These are phyloP conservation scores for Talaromyces sp. DNA, from an alignment of 2,329 filamentous ascomycete species.

Conservation along the genomic window DNA sequence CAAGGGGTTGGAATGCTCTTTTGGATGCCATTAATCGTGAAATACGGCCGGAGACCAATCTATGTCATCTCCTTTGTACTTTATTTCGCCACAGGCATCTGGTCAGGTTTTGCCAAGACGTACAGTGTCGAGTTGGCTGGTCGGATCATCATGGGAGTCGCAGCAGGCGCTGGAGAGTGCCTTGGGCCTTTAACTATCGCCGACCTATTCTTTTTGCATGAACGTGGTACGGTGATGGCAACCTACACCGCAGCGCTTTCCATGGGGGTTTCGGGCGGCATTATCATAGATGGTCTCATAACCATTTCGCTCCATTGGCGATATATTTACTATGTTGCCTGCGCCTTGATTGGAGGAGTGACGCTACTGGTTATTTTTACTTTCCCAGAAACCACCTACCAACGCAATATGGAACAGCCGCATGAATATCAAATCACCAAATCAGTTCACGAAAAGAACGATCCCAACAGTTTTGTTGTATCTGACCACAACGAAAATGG, in stretches of 20 bases:
- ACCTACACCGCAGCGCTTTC: constrained; percentile 18
- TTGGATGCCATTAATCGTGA: constrained; percentile 35
- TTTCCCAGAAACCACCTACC: constrained; percentile 52
- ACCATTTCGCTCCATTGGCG: constrained; percentile 27
- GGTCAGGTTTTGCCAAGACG: background rate
- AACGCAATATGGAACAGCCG: constrained; percentile 21
- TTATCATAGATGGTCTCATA: constrained; percentile 27
- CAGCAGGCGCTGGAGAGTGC: constrained; percentile 48
- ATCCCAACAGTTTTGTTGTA: background rate
- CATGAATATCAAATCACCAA: background rate
- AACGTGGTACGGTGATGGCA: constrained; percentile 48
- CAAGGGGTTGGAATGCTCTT: constrained; percentile 39
- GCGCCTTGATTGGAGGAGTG: constrained; percentile 46
- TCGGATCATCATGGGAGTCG: constrained; percentile 50
- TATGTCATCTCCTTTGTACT: constrained; percentile 16
- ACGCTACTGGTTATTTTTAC: constrained; percentile 48
- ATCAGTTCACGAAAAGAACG: background rate
- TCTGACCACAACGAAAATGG: background rate
- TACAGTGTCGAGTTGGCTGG: constrained; percentile 28
- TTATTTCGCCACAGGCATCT: background rate
- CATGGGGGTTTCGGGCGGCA: constrained; percentile 18
- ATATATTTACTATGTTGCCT: constrained; percentile 37
- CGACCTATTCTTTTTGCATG: constrained; percentile 54
- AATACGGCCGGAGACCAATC: constrained; percentile 31
- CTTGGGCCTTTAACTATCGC: constrained; percentile 47